A percentile compares a stretch with the other conserved stretches of the same genome.
Evolutionary conservation across 2,329 filamentous ascomycete genomes (phyloP).

Genomic region (Curvularia sp.): DNA sequence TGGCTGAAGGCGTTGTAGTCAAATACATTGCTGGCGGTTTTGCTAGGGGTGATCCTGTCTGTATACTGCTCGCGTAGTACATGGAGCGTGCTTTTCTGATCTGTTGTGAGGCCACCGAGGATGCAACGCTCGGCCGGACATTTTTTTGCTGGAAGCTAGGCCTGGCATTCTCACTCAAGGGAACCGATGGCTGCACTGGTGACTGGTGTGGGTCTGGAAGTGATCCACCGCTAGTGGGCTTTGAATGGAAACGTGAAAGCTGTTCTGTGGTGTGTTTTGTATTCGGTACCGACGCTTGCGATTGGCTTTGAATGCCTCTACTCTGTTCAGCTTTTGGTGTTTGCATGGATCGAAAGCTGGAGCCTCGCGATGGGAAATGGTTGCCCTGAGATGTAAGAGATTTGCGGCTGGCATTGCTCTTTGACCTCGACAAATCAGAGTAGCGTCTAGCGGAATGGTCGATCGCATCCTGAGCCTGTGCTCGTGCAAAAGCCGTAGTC

Average conservation of each 20-base stretch:
- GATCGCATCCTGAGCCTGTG: conserved; percentile 34
- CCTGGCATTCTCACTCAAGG: conserved; percentile 34
- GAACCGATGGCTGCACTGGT: conserved; percentile 33
- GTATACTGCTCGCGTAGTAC: conserved; percentile 50
- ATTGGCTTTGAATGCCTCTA: conserved; percentile 20
- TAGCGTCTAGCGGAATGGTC: conserved; percentile 25
- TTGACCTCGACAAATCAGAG: conserved; percentile 36
- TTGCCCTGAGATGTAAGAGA: conserved; percentile 45
- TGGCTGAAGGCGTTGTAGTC: conserved; percentile 30
- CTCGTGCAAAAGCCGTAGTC: conserved; percentile 45
- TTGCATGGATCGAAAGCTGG: conserved; percentile 39
- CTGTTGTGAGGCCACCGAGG: conserved; percentile 43
- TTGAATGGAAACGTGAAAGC: conserved; percentile 31
- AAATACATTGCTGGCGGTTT: conserved; percentile 46
- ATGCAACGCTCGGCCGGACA: conserved; percentile 33
- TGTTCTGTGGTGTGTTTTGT: conserved; percentile 24
- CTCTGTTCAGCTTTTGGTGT: conserved; percentile 22
- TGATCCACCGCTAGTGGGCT: conserved; percentile 17
- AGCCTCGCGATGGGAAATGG: conserved; percentile 47
- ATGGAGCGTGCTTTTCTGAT: conserved; percentile 50
- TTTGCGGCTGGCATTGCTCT: conserved; percentile 47
- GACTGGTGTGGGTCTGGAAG: conserved; percentile 20
- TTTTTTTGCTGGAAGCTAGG: conserved; percentile 38
- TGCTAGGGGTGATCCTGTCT: conserved; percentile 48
- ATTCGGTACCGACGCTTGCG: conserved; percentile 18